Evolutionary conservation across 805 yeast genomes (phyloP).

Genomic region (Lipomyces sp.): DNA sequence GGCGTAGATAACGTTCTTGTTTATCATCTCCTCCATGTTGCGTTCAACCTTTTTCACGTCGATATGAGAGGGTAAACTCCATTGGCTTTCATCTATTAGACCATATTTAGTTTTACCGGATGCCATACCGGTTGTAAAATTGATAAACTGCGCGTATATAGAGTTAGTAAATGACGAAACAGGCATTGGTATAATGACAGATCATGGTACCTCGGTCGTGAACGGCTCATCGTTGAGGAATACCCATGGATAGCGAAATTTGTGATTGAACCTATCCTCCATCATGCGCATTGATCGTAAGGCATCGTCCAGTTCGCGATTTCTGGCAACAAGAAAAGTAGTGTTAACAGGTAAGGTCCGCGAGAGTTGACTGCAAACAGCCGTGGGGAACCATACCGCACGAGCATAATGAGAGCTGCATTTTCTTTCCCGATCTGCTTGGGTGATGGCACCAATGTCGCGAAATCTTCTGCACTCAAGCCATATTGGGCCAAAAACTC

Average conservation of each 20-base stretch:
- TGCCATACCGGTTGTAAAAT: constrained; percentile 49
- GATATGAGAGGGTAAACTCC: constrained; percentile 75
- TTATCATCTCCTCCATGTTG: constrained; percentile 45
- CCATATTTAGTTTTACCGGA: constrained; percentile 74
- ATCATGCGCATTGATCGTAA: constrained; percentile 60
- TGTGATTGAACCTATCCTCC: constrained; percentile 74
- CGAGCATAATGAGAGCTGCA: constrained; percentile 85
- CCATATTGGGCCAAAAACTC: constrained; percentile 9
- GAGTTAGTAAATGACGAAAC: not conserved
- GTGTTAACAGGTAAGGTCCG: not conserved
- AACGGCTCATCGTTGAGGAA: constrained; percentile 81
- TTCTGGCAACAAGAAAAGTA: constrained; percentile 38
- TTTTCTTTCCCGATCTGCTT: constrained; percentile 55
- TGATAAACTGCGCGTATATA: constrained; percentile 46
- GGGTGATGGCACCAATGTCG: constrained; percentile 12
- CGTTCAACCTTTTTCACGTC: constrained; percentile 54
- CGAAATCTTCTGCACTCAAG: constrained; percentile 11
- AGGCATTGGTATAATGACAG: not conserved
- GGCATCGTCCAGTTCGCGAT: constrained; percentile 56
- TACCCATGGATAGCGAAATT: constrained; percentile 85
- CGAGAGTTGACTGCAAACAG: not conserved
- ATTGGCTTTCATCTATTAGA: constrained; percentile 65
- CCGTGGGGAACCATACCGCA: constrained; percentile 42
- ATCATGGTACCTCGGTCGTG: constrained; percentile 46
- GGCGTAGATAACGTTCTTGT: constrained; percentile 58